phyloP scores from a whole-genome alignment of 257 asterid species.

The Nyctanthes arbortristis region DNA sequence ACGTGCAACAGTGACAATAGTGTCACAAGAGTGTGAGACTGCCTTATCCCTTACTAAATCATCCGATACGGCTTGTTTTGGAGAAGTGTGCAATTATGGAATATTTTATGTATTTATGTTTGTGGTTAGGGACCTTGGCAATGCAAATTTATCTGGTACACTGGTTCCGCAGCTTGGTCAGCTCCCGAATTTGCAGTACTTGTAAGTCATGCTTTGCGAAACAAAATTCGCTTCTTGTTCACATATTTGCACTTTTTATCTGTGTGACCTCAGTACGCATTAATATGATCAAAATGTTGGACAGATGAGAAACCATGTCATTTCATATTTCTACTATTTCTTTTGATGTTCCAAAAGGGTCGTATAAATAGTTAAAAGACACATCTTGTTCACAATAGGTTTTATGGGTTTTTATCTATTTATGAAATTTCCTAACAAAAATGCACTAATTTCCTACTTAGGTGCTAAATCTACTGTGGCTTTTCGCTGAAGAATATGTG shows the following conservation, averaged over 20 bases:
- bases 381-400: not conserved
- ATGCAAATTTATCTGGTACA: conserved; percentile 88
- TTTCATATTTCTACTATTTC: not conserved
- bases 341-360: not conserved
- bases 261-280: not conserved
- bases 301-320: not conserved
- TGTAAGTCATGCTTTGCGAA: conserved; percentile 57
- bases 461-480: not conserved
- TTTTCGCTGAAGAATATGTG: not conserved
- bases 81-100: conserved; percentile 9
- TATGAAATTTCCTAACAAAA: not conserved
- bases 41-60: conserved; percentile 5
- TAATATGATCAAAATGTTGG: too few species aligned
- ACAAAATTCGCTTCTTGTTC: conserved; percentile 9
- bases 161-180: conserved; percentile 91
- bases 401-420: not conserved
- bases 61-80: conserved; percentile 16
- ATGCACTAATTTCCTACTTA: not conserved
- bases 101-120: conserved; percentile 20
- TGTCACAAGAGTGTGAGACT: conserved; percentile 90
- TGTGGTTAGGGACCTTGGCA: conserved; percentile 85
- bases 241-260: not conserved
- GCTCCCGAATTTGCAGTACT: conserved; percentile 72
- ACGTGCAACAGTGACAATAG: conserved; percentile 79
- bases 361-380: not conserved